Percentiles rank a stretch among this genome's conserved stretches.
Conservation (phyloP, 176 grass and related monocot species). For the Triticum dicoccoides region DNA sequence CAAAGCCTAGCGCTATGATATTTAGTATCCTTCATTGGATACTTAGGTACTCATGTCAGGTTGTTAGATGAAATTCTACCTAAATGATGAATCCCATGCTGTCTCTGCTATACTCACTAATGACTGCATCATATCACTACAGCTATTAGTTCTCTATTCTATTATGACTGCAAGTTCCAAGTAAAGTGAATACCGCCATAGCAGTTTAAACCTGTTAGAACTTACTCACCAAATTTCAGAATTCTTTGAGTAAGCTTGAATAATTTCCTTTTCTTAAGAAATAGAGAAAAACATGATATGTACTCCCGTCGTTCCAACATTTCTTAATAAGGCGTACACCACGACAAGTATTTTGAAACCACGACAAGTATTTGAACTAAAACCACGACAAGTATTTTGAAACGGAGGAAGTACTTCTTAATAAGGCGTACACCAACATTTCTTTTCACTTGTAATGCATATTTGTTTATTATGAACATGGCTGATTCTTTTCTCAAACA, state of each 20-base stretch:
- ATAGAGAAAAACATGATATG: neutral
- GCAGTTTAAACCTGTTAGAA: neutral
- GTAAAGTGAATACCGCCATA: neutral
- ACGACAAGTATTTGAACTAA: too few relatives aligned
- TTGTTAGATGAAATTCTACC: slow-evolving; percentile 3
- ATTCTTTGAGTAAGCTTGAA: neutral
- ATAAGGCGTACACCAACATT: neutral
- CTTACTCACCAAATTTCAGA: too few relatives aligned
- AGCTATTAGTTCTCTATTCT: neutral
- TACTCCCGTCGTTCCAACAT: too few relatives aligned
- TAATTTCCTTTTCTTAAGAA: neutral
- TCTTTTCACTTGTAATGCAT: neutral
- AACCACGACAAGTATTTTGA: too few relatives aligned
- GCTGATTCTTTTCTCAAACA: slow-evolving; percentile 23
- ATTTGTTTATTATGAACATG: neutral
- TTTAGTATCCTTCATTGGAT: neutral
- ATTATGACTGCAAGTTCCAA: slow-evolving; percentile 12
- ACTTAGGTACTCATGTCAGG: neutral
- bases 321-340: too few relatives aligned
- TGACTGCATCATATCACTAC: neutral
- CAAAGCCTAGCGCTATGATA: neutral
- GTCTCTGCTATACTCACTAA: neutral
- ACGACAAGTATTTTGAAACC: too few relatives aligned
- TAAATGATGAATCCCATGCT: neutral
- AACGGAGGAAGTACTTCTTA: neutral